These are phyloP conservation scores for Aspergillus baeticus DNA, from an alignment of 495 filamentous ascomycete species.

Conservation along the genomic window DNA sequence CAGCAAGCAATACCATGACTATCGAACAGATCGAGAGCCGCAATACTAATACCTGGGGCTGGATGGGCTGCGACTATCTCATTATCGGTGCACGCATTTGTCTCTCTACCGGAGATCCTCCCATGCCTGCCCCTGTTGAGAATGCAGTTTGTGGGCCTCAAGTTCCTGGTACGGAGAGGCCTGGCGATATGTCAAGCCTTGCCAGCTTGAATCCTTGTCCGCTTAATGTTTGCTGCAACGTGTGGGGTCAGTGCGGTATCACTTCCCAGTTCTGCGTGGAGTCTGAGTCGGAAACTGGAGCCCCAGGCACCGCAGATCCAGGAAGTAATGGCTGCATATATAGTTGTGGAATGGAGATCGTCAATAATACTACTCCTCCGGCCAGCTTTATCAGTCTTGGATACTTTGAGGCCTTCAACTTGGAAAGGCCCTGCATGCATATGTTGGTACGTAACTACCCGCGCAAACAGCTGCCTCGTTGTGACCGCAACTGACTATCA, in stretches of 20 bases:
- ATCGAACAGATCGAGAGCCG: constrained; percentile 25
- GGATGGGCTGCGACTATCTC: constrained; percentile 42
- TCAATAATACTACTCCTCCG: constrained; percentile 19
- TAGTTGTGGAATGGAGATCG: constrained; percentile 44
- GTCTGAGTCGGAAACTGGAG: constrained; percentile 18
- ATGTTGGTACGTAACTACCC: too few relatives aligned
- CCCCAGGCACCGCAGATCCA: constrained; percentile 33
- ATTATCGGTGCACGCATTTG: constrained; percentile 32
- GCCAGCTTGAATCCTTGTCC: constrained; percentile 24
- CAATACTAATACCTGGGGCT: constrained; percentile 46
- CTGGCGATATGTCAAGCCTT: constrained; percentile 11
- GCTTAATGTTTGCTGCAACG: constrained; percentile 29
- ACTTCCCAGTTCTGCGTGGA: constrained; percentile 44
- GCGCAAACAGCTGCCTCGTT: too few relatives aligned
- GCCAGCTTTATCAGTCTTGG: constrained; percentile 5
- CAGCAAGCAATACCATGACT: constrained; percentile 29
- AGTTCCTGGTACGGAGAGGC: constrained; percentile 28
- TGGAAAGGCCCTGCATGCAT: neutral
- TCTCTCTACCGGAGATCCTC: constrained; percentile 42
- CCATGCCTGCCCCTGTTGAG: constrained; percentile 37
- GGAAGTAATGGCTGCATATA: constrained; percentile 44
- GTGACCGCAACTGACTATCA: too few relatives aligned
- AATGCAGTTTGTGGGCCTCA: constrained; percentile 46
- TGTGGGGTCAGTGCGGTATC: constrained; percentile 34
- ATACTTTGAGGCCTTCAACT: constrained; percentile 20